Evolutionary conservation across 805 yeast genomes (phyloP), one percentile per base, ranked within the genome.

Genomic region (Pichia membranifaciens): DNA sequence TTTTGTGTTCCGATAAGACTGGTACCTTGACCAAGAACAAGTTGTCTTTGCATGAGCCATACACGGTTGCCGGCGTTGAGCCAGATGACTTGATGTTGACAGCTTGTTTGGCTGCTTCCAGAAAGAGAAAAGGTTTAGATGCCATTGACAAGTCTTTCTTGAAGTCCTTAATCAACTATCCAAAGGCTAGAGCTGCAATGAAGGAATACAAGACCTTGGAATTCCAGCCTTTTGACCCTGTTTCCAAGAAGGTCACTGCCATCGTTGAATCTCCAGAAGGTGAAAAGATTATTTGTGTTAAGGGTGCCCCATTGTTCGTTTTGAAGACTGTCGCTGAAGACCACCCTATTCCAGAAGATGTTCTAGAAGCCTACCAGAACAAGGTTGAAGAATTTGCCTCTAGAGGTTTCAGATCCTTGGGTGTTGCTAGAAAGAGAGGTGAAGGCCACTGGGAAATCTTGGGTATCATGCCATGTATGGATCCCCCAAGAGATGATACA

Each of bases 371-470:
- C 79, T 89, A 89, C 74, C 95, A 88, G 79, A 86, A 87, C 82
- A 88, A 88, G 73, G 96, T 89, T 64, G 96, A 96, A 66, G 96
- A 89, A 76, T 87, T 89, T 70, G 96, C 96, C 67, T 83, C 95
- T 63, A 84, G 96, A 82, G 96, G 96, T 81, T 89, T 87, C 91
- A 81, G 96, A 75, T 89, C 96, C 66, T 79, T 89, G 69, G 96
- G 96, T 84, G 96, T 89, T 76, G 96, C 96, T 58, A 87, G 96
- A 81, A 87, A 87, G 87, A 83, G 95, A 78, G 96, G 95, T 74
- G 96, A 87, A 74, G 95, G 95, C 64, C 95, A 87, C 82, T 89
- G 96, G 96, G 96, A 89, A 76, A 88, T 89, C 62, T 76, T 89
- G 67, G 96, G 96, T 71, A 90, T 89, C 71, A 88, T 89, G 96